Base-by-base conservation (phyloP, 805 yeast species). In the Kuraishia cidri region DNA sequence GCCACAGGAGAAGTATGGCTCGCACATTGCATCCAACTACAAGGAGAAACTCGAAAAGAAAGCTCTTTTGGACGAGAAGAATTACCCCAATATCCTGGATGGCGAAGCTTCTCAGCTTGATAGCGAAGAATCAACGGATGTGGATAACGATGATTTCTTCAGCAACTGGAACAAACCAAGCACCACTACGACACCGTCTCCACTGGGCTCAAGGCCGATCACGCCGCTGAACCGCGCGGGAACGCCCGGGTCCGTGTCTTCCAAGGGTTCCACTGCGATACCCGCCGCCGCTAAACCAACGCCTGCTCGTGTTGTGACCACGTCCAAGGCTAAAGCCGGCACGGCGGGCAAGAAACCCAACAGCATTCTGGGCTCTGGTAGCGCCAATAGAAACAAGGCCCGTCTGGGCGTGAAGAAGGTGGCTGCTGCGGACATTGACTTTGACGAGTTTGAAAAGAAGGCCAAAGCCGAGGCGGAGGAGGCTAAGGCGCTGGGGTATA, bases 131-230 rank as follows among this genome's bases (percentile, higher is more conserved):
- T 30, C 45, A 21, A 37, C 45, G 14, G 50, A 46, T 7, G 39
- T 60, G 15, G 67, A 62, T 30, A 64, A 73, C 19, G 95, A 87
- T 55, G 96, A 86, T 57, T 92, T 92, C 56, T 92, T 92, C 60
- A 72, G 92, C 34, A 79, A 76, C 51, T 88, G 95, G 92, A 85
- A 84, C 37, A 85, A 85, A 49, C 86, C 95, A 6, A 58, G 64
- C 28, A 57, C 68, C 17, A 58, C 79, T 4, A 60, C 75, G 9
- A 47, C 56, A 4, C 53, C 56, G 18, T 66, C 75, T 4, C 77
- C 79, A 10, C 40, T 69, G 38, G 61, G 61, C 3, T 66, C 73
- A 4, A 52, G 61, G 35, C 58, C 61, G 24, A 50, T 52, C 19
- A 69, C 76, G 2, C 76, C 76, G 12, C 33, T 43, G 11, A 12